Evolutionary conservation across 768 basidiomycete genomes (phyloP).

Genomic region (Crucibulum laeve): DNA sequence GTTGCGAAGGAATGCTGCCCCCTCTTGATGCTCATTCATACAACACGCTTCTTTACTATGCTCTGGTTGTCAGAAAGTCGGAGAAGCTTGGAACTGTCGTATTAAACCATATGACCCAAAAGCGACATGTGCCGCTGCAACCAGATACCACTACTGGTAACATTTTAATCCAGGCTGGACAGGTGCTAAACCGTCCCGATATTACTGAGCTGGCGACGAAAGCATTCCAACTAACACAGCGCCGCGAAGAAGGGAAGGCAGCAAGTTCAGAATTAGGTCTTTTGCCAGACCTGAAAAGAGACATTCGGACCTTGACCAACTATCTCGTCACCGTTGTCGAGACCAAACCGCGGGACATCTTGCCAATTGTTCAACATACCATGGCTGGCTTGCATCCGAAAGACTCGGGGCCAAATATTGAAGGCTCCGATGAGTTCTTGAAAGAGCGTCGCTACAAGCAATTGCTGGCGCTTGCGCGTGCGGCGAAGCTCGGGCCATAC

Average conservation of each 20-base stretch:
- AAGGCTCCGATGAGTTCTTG: background rate
- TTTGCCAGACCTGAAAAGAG: no score
- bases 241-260: background rate
- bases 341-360: no score
- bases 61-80: constrained; percentile 57
- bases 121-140: constrained; percentile 32
- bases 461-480: constrained; percentile 28
- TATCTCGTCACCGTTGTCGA: no score
- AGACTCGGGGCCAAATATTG: no score
- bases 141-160: constrained; percentile 53
- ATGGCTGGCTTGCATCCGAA: no score
- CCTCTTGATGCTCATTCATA: constrained; percentile 27
- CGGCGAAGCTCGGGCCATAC: constrained; percentile 50
- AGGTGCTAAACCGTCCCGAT: constrained; percentile 41
- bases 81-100: constrained; percentile 41
- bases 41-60: constrained; percentile 64
- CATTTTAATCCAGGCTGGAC: constrained; percentile 51
- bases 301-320: no score
- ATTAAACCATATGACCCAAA: constrained; percentile 49
- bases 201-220: constrained; percentile 34
- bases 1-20: constrained; percentile 10
- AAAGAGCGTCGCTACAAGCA: constrained; percentile 14
- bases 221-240: constrained; percentile 16
- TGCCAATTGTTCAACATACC: no score
- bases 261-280: no score